Base-by-base conservation (phyloP, 495 filamentous ascomycete species). In the Penicillium flavigenum region DNA sequence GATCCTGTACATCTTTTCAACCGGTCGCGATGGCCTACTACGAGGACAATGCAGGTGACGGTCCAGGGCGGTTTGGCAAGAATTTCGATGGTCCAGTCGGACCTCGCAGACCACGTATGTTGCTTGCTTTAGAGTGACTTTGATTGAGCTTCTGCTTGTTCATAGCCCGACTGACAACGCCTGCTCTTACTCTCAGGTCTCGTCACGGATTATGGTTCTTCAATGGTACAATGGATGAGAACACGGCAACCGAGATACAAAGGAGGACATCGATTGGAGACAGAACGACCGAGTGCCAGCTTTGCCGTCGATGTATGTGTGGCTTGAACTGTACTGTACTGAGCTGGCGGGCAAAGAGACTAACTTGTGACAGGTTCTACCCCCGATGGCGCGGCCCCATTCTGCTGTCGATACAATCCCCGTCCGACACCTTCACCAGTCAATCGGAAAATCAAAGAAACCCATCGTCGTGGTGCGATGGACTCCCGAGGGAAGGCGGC, bases 401-500 rank as follows among this genome's bases (percentile, higher is more conserved):
- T 87, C 81, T 49, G 83, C 92, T 10, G 90, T 84, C 24, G 91
- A 96, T 64, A 84, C 89, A 0, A 86, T 98, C 16, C 92, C 94
- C 47, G 86, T 90, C 0, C 89, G 91, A 61, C 91, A 96, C 63
- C 80, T 97, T 22, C 94, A 98, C 67, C 92, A 92, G 24, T 98
- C 94, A 1, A 81, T 98, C 31, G 96, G 96, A 79, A 98, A 98
- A 69, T 91, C 93, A 59, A 96, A 96, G 65, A 94, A 98, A 56
- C 94, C 94, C 0, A 89, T 98, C 65, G 96, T 96, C 42, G 89
- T 96, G n/a, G 91, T 98, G 44, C 81, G 88, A 75, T 98, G 94
- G 94, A 98, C 94, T 3, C 94, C 94, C 0, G 94, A 98, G 75
- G 94, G 94, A 38, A 84, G 94, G 58, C 80, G 94, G 58, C 73